phyloP scores from a whole-genome alignment of 495 filamentous ascomycete genomes.

The Penicillium diatomitis region DNA sequence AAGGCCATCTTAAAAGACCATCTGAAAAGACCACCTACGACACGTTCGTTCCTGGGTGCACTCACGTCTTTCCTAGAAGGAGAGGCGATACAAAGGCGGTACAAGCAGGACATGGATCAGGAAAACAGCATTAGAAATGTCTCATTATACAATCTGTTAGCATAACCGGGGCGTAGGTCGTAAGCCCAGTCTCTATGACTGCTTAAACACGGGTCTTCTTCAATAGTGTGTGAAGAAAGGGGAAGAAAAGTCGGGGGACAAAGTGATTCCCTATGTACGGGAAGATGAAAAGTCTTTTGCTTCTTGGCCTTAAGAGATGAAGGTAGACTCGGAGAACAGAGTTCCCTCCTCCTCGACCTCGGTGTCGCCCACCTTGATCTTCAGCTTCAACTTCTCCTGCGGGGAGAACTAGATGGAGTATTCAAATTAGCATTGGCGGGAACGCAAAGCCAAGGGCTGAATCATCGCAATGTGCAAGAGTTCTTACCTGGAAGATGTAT shows the following conservation, averaged over 20 bases:
- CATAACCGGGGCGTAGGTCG: constrained; percentile 17
- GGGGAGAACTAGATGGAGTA: constrained; percentile 49
- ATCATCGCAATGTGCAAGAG: background rate
- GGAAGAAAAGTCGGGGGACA: constrained; percentile 9
- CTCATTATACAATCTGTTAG: constrained; percentile 28
- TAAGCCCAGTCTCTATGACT: constrained; percentile 8
- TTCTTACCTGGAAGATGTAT: constrained; percentile 85
- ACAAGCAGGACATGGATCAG: constrained; percentile 1
- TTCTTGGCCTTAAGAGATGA: constrained; percentile 55
- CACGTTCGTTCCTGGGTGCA: too few relatives aligned
- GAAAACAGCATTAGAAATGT: constrained; percentile 30
- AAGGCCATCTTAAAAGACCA: too few relatives aligned
- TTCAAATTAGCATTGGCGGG: background rate
- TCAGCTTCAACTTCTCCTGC: constrained; percentile 54
- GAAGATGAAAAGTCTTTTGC: background rate
- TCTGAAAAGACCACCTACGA: too few relatives aligned
- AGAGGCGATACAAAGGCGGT: too few relatives aligned
- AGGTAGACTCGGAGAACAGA: constrained; percentile 80
- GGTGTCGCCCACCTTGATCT: constrained; percentile 72
- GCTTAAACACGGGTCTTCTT: background rate
- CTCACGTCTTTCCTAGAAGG: too few relatives aligned
- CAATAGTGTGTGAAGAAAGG: background rate
- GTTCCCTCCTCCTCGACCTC: constrained; percentile 67
- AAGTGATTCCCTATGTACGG: constrained; percentile 28
- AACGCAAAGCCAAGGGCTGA: background rate